Base-by-base conservation (phyloP, 163 green algal genomes). In the Smithsoniella earleae region DNA sequence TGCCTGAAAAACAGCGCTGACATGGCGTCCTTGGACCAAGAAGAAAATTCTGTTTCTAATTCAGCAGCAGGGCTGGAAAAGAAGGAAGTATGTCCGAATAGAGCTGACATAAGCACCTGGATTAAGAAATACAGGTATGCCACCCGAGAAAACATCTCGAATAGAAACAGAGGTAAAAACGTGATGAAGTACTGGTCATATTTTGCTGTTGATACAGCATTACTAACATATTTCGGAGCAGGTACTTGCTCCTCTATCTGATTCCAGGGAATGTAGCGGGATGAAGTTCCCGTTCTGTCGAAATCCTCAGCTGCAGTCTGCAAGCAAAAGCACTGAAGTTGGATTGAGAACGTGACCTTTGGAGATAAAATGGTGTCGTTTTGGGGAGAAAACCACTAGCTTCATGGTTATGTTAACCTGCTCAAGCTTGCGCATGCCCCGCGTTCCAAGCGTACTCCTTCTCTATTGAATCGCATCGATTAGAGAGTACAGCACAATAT, bases 91-190 rank as follows among this genome's bases (percentile, higher is more conserved):
- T n/a, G n/a, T n/a, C n/a, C n/a, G n/a, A n/a, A n/a, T n/a, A n/a
- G n/a, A n/a, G n/a, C n/a, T n/a, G n/a, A n/a, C n/a, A n/a, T n/a
- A n/a, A n/a, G n/a, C 66, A 82, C 82, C 80, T 91, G 87, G 27
- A 82, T 52, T 38, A 95, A 76, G 65, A 95, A 95, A 76, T 95
- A 95, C 2, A 92, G 75, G 81, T 95, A 95, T 8, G 89, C 89
- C 8, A 84, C 84, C 4, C 88, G 75, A 0, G 75, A 85, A 62
- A 95, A 94, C 79, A 94, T 88, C 75, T 90, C 83, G 64, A 90
- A 91, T 54, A 95, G 78, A 76, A 95, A 93, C 38, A 88, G 80
- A 27, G 88, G 88, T 18, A 89, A 38, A 75, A 94, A 94, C 44
- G 85, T 92, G 75, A 87, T 13, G n/a, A 88, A 18, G 25, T 69